Conservation (phyloP, 179 eudicot genomes). For the Beta macrorhiza region DNA sequence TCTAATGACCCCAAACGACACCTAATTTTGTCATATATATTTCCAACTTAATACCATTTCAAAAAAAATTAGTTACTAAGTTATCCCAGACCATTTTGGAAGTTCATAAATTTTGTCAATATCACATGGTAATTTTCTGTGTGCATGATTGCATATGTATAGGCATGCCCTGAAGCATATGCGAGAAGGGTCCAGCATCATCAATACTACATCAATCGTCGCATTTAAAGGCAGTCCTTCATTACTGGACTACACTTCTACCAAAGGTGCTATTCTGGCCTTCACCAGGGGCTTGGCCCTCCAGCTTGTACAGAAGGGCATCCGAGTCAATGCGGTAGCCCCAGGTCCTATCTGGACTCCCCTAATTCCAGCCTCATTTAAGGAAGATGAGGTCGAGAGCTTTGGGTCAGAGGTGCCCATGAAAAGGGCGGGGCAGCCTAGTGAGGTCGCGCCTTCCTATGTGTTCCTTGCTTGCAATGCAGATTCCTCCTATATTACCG, state of each 20-base stretch:
- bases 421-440: conserved; percentile 86
- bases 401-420: conserved; percentile 75
- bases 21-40: not conserved
- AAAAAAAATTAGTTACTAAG: too few relatives aligned
- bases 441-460: conserved; percentile 74
- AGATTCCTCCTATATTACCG: conserved; percentile 80
- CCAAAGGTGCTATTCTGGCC: conserved; percentile 75
- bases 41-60: too few relatives aligned
- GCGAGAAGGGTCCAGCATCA: conserved; percentile 69
- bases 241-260: conserved; percentile 74
- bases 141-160: not conserved
- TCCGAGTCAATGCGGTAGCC: conserved; percentile 91
- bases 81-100: too few relatives aligned
- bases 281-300: conserved; percentile 77
- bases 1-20: not conserved
- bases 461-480: conserved; percentile 79
- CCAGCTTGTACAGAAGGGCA: conserved; percentile 62
- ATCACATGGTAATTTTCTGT: not conserved
- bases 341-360: conserved; percentile 97
- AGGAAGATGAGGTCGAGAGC: conserved; percentile 42
- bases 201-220: conserved; percentile 73
- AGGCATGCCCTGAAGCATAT: conserved; percentile 89
- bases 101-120: not conserved
- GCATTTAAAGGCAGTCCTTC: conserved; percentile 63
- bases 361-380: conserved; percentile 58